Evolutionary conservation across 352 stramenopile genomes (phyloP).

Genomic region (Phytophthora litchii): DNA sequence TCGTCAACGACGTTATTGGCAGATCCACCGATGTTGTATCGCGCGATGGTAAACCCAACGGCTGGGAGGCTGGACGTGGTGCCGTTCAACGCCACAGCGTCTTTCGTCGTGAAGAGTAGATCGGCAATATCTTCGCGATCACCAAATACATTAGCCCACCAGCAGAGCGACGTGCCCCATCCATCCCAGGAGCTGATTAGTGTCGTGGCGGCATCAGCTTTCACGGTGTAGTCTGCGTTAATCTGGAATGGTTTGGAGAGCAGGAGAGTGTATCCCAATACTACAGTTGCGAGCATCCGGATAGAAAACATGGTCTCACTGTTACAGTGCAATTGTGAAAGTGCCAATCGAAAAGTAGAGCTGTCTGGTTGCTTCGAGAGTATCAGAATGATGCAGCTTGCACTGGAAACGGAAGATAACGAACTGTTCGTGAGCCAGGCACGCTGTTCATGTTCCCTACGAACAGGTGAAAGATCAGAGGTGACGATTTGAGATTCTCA

Average conservation of each 20-base stretch:
- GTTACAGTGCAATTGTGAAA: slow-evolving; percentile 1
- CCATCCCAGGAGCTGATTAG: slow-evolving; percentile 44
- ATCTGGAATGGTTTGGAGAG: slow-evolving; percentile 1
- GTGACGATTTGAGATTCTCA: slow-evolving; percentile 5
- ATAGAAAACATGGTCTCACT: slow-evolving; percentile 13
- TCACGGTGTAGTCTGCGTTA: slow-evolving; percentile 24
- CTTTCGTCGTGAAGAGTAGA: slow-evolving; percentile 51
- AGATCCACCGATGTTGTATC: slow-evolving; percentile 62
- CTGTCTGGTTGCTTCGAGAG: not conserved
- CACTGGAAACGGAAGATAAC: not conserved
- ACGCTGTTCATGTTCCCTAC: not conserved
- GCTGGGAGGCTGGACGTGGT: slow-evolving; percentile 33
- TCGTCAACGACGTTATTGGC: slow-evolving; percentile 42
- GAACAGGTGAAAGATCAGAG: slow-evolving; percentile 7
- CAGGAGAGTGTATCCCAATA: slow-evolving; percentile 10
- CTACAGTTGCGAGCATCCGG: slow-evolving; percentile 13
- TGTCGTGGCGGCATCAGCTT: slow-evolving; percentile 22
- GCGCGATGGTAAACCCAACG: slow-evolving; percentile 52
- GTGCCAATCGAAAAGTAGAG: slow-evolving; percentile 6
- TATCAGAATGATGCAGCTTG: slow-evolving; percentile 1
- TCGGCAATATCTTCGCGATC: slow-evolving; percentile 52
- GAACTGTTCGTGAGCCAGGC: slow-evolving; percentile 6
- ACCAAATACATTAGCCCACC: slow-evolving; percentile 61
- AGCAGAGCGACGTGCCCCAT: slow-evolving; percentile 61
- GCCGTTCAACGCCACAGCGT: slow-evolving; percentile 31